Evolutionary conservation across 148 eudicot genomes (phyloP).

Genomic region (Heliosperma pusillum): DNA sequence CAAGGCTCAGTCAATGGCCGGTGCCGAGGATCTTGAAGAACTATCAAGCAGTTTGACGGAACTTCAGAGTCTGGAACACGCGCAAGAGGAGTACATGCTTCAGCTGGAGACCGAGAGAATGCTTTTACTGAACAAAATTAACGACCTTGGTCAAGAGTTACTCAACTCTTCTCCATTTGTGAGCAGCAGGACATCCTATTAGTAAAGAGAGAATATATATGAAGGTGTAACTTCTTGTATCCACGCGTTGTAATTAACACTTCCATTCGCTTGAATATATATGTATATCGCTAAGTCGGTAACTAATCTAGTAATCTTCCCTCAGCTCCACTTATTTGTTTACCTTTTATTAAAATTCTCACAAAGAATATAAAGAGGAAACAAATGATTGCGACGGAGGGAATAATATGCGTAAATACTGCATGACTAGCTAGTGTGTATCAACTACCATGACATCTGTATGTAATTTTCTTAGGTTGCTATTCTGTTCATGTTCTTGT

Average conservation of each 20-base stretch:
- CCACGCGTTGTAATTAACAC: neutral
- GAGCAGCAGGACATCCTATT: constrained; percentile 36
- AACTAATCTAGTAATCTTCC: neutral
- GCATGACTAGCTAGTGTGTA: too few relatives aligned
- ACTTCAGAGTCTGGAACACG: constrained; percentile 72
- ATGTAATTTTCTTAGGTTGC: too few relatives aligned
- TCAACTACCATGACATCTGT: too few relatives aligned
- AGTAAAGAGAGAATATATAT: neutral
- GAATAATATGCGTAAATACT: too few relatives aligned
- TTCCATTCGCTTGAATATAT: neutral
- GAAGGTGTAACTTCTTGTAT: neutral
- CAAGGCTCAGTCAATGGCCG: constrained; percentile 50
- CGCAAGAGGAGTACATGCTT: constrained; percentile 66
- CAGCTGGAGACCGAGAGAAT: constrained; percentile 86
- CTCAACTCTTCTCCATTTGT: constrained; percentile 52
- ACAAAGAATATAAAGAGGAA: too few relatives aligned
- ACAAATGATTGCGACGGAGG: too few relatives aligned
- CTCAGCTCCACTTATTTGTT: too few relatives aligned
- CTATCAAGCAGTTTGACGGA: constrained; percentile 44
- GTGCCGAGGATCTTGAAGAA: constrained; percentile 53
- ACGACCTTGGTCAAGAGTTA: constrained; percentile 80
- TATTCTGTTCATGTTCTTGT: too few relatives aligned
- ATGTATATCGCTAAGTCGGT: neutral
- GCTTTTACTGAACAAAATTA: constrained; percentile 71
- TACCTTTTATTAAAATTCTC: too few relatives aligned